A percentile compares a stretch with the other conserved stretches of the same genome.
phyloP scores from a whole-genome alignment of 2,329 filamentous ascomycete species.

The Scytalidium lignicola region DNA sequence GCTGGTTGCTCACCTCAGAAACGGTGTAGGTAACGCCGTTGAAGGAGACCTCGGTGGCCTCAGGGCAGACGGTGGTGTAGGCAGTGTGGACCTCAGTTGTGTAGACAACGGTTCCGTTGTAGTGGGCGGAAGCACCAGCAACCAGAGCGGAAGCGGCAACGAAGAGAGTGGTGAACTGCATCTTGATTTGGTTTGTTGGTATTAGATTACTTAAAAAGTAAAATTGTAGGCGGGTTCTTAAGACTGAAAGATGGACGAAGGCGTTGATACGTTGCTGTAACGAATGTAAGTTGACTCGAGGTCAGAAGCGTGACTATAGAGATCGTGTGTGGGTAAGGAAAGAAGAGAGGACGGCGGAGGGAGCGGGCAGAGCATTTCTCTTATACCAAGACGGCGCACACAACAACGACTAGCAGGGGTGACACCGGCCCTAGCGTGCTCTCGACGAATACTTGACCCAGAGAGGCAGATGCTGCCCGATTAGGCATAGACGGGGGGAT shows the following conservation, averaged over 20 bases:
- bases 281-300: slow-evolving; percentile 28
- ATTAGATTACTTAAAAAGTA: slow-evolving; percentile 19
- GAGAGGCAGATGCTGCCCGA: not conserved
- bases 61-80: slow-evolving; percentile 48
- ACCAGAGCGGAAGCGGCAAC: slow-evolving; percentile 5
- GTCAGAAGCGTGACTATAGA: slow-evolving; percentile 13
- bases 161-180: slow-evolving; percentile 22
- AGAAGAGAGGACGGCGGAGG: slow-evolving; percentile 3
- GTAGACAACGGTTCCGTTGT: slow-evolving; percentile 10
- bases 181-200: slow-evolving; percentile 23
- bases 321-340: slow-evolving; percentile 18
- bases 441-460: not conserved
- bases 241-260: slow-evolving; percentile 14
- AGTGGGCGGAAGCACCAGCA: slow-evolving; percentile 6
- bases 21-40: slow-evolving; percentile 44
- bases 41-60: slow-evolving; percentile 41
- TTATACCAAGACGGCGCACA: not conserved
- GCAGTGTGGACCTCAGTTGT: slow-evolving; percentile 39
- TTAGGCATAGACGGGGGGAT: not conserved
- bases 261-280: slow-evolving; percentile 15
- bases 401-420: not conserved
- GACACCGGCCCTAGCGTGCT: not conserved
- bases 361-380: not conserved
- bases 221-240: slow-evolving; percentile 8
- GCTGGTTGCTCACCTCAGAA: slow-evolving; percentile 34